Percentiles rank a stretch among this genome's conserved stretches.
Conservation (phyloP, 345 rosid genomes). For the Dipteronia sinensis region DNA sequence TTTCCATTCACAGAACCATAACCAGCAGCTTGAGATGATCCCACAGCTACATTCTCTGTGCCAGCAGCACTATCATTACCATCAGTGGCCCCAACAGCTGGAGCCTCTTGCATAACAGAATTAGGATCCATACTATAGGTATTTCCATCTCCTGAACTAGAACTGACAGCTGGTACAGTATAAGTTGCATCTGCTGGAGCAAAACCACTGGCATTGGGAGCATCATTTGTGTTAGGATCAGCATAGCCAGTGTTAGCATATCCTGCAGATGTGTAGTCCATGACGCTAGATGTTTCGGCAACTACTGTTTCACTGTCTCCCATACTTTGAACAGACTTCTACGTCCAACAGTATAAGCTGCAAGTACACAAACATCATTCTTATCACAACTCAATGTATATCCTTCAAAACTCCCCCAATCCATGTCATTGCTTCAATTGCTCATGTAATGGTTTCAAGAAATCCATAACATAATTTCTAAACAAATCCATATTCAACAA, state of each 20-base stretch:
- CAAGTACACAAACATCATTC: conserved; percentile 21
- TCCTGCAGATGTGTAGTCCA: conserved; percentile 37
- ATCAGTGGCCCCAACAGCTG: conserved; percentile 22
- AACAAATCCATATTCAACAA: too few species aligned
- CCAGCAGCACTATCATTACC: conserved; percentile 26
- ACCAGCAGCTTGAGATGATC: conserved; percentile 30
- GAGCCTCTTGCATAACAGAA: conserved; percentile 31
- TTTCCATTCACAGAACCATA: conserved; percentile 62
- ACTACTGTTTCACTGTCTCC: conserved; percentile 69
- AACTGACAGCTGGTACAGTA: conserved; percentile 15
- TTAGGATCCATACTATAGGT: conserved; percentile 19
- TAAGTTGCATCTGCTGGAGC: conserved; percentile 27
- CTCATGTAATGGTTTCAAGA: not conserved
- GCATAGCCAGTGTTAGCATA: conserved; percentile 30
- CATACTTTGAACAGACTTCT: conserved; percentile 36
- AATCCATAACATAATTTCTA: too few species aligned
- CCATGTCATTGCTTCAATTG: not conserved
- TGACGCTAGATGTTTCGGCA: conserved; percentile 45
- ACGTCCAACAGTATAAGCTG: conserved; percentile 26
- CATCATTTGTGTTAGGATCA: conserved; percentile 25
- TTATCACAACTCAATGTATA: not conserved
- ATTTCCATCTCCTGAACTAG: conserved; percentile 23
- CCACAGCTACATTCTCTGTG: conserved; percentile 20
- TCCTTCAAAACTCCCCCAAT: not conserved
- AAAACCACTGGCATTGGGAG: conserved; percentile 25